Conservation (phyloP, 202 grass and related monocot species). For the Elaeis oleifera region DNA sequence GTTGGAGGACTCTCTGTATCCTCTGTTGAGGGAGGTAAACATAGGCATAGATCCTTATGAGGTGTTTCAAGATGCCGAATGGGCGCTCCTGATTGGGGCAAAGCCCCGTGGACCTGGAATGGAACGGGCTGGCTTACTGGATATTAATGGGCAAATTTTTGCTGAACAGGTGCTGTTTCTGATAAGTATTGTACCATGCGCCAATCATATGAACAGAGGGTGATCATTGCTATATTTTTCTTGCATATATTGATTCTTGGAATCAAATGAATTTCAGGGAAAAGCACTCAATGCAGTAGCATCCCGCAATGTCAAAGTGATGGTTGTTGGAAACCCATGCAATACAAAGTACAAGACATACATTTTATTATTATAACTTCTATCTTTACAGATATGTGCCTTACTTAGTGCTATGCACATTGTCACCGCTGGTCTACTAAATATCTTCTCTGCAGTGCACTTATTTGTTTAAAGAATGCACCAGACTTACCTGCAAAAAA, state of each 20-base stretch:
- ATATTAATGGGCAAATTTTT: slow-evolving; percentile 95
- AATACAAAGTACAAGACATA: slow-evolving; percentile 69
- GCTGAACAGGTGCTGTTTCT: slow-evolving; percentile 59
- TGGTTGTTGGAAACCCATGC: slow-evolving; percentile 94
- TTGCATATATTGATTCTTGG: slow-evolving; percentile 30
- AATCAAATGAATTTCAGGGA: slow-evolving; percentile 42
- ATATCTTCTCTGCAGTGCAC: slow-evolving; percentile 45
- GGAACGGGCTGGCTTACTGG: slow-evolving; percentile 75
- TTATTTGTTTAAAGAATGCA: slow-evolving; percentile 96
- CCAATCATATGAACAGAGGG: too few relatives aligned
- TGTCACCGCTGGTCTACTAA: not conserved
- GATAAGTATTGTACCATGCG: too few relatives aligned
- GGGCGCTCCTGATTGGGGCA: slow-evolving; percentile 95
- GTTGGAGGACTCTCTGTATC: slow-evolving; percentile 91
- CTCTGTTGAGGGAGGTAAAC: slow-evolving; percentile 84
- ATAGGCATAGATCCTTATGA: slow-evolving; percentile 80
- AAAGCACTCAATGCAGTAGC: slow-evolving; percentile 95
- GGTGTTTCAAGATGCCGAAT: slow-evolving; percentile 72
- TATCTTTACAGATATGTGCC: too few relatives aligned
- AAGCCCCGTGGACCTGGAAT: slow-evolving; percentile 94
- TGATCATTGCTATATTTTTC: slow-evolving; percentile 17
- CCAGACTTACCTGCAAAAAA: slow-evolving; percentile 78
- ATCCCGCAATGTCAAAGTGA: slow-evolving; percentile 72
- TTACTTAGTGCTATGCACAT: slow-evolving; percentile 2
- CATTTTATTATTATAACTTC: too few relatives aligned